Percentiles rank a stretch among this genome's conserved stretches.
These are phyloP conservation scores for Lactarius akahatsu DNA, from an alignment of 768 basidiomycete genomes.

Conservation along the genomic window DNA sequence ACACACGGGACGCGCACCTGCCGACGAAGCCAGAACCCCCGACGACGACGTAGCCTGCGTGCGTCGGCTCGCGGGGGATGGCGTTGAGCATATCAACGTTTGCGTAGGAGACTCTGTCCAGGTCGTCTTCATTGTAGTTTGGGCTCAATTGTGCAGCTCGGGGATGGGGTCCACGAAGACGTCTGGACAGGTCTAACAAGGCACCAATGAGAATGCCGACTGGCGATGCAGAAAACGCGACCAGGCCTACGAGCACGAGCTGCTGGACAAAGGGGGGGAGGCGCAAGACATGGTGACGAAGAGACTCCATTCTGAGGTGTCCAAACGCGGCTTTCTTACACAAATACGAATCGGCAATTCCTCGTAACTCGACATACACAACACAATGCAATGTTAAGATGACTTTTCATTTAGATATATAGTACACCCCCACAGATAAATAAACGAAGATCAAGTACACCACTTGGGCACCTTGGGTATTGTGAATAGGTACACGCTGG, in stretches of 20 bases:
- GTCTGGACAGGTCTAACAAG: slow-evolving; percentile 11
- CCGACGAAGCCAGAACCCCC: slow-evolving; percentile 40
- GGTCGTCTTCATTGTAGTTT: slow-evolving; percentile 20
- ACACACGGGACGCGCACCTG: slow-evolving; percentile 28
- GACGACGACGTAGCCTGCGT: slow-evolving; percentile 35
- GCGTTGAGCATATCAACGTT: slow-evolving; percentile 35
- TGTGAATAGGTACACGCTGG: neutral
- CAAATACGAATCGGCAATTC: neutral
- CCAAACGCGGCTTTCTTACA: neutral
- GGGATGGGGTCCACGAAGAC: slow-evolving; percentile 19
- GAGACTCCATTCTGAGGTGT: neutral
- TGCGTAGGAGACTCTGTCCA: slow-evolving; percentile 34
- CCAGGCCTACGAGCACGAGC: slow-evolving; percentile 5
- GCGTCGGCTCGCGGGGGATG: slow-evolving; percentile 33
- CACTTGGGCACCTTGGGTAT: neutral
- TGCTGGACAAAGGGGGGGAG: neutral
- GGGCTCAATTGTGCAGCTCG: neutral
- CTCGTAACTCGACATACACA: neutral
- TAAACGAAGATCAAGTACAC: slow-evolving; percentile 3
- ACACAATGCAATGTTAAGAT: neutral
- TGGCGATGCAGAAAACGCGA: slow-evolving; percentile 10
- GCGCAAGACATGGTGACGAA: neutral
- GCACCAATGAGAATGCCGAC: slow-evolving; percentile 6
- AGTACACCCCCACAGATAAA: neutral
- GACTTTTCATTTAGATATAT: neutral